Evolutionary conservation across 1,284 basidiomycete species (phyloP), one percentile per base, ranked within the genome.

Genomic region (Porodaedalea pini): DNA sequence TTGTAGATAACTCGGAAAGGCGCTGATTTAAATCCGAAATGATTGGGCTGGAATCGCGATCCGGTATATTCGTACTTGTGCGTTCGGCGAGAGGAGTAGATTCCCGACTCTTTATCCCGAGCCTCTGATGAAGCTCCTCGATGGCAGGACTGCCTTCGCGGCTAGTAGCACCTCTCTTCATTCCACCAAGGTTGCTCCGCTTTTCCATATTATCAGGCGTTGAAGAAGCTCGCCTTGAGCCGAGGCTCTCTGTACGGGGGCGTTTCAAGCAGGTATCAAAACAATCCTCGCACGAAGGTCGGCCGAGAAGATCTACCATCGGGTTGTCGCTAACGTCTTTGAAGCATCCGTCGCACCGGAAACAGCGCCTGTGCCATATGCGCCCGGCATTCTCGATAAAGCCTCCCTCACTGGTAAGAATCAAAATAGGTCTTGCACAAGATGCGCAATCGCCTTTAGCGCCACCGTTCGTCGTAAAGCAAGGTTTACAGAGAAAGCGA

Each of bases 331-430:
- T 84, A 31, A 92, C 84, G 61, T 83, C 79, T 71, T 81, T 86
- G 67, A 75, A 78, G 66, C 89, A 92, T 2, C 81, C 84, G 19
- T 79, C 75, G 65, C 88, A 91, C 59, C 75, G 77, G 71, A 91
- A 92, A 68, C 89, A 92, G 40, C 74, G 78, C 69, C 85, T 88
- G 67, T 92, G 89, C 88, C 88, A 92, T 59, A 84, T 80, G 43
- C 78, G 77, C 44, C 80, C 82, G 5, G 79, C 78, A 11, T 81
- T 82, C 65, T 90, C 83, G 44, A 92, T 76, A 61, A 86, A 91
- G 3, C 80, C 82, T 1, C 89, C 89, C 68, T 92, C 89, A 10
- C 80, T 78, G 67, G 86, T 88, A 50, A 90, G 73, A 21, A 82
- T 80, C 13, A 90, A 76, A 4, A 92, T 88, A 5, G 88, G 80